Evolutionary conservation across 805 yeast species (phyloP), one percentile per base, ranked within the genome.

Genomic region (Debaryomyces hansenii): DNA sequence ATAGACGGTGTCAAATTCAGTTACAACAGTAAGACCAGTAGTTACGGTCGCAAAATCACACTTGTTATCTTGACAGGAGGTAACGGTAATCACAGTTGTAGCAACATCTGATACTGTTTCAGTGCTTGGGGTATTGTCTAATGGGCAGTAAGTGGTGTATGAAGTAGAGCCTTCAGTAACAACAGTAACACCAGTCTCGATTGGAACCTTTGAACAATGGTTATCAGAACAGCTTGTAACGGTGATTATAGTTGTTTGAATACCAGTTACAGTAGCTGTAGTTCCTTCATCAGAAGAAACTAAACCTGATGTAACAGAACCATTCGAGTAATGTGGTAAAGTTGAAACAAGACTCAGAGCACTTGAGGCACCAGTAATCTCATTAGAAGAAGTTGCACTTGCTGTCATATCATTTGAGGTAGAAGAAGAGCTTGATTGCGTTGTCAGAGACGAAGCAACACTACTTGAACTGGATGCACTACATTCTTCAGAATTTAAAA

Each of bases 221-320:
- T 60, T 48, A 53, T 62, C 59, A 29, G 58, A 48, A 52, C 67
- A 63, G 42, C 62, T 56, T 21, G 66, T 62, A 51, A 62, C 57
- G 53, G 65, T 62, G 45, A 62, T 43, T 38, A 53, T 53, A 40
- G 68, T 63, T 49, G 60, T 56, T 32, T 49, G 38, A 41, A 50
- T 50, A 31, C 47, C 49, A 24, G 54, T 46, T 12, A 37, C 54
- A 20, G 60, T 56, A 14, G 48, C 32, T 20, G 43, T 42, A 21
- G 14, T 15, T n/a, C 5, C 8, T 24, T 24, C 27, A 24, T 24
- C 27, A 24, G 10, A 37, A 16, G 18, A 16, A 12, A 12, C 12
- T 28, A 12, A 10, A 31, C 16, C 16, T 6, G 34, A 9, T n/a
- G 14, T 31, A 31, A 11, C 11, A 12, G 34, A 31, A 12, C 16